These are phyloP conservation scores for Leccinum pachyderme DNA, from an alignment of 1,284 basidiomycete genomes.

Conservation along the genomic window DNA sequence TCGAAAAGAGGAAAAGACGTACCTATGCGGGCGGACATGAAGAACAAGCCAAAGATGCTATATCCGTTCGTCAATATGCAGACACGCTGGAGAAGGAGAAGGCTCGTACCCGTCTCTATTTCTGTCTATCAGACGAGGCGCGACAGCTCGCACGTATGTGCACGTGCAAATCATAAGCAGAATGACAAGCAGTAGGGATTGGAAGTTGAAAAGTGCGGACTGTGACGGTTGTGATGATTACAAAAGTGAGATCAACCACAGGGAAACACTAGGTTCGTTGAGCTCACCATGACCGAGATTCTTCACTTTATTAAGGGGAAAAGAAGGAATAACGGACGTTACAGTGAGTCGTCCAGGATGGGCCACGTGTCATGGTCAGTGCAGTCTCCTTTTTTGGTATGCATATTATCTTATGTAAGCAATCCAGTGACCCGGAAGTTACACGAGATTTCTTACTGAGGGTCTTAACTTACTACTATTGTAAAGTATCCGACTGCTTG, in stretches of 20 bases:
- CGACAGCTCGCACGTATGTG: slow-evolving; percentile 90
- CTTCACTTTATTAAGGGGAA: background rate
- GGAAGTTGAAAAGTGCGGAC: slow-evolving; percentile 98
- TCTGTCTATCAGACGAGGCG: slow-evolving; percentile 86
- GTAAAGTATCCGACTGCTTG: no score
- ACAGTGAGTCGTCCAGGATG: no score
- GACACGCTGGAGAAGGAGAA: slow-evolving; percentile 25
- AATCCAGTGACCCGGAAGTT: background rate
- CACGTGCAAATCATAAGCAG: slow-evolving; percentile 95
- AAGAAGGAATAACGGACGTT: background rate
- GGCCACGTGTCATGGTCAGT: slow-evolving; percentile 4
- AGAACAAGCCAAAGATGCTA: slow-evolving; percentile 85
- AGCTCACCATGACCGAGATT: background rate
- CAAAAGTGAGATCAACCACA: background rate
- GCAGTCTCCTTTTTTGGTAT: slow-evolving; percentile 3
- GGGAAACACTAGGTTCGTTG: background rate
- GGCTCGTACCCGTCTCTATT: slow-evolving; percentile 85
- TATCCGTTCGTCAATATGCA: slow-evolving; percentile 31
- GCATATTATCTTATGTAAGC: background rate
- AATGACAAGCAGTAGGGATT: slow-evolving; percentile 91
- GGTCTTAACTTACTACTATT: no score
- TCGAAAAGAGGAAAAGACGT: slow-evolving; percentile 23
- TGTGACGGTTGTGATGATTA: slow-evolving; percentile 33
- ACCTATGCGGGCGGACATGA: slow-evolving; percentile 93
- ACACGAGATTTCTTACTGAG: no score